Evolutionary conservation across 352 stramenopile species (phyloP), one percentile per base, ranked within the genome.

Genomic region (Globisporangium acanthophoron): DNA sequence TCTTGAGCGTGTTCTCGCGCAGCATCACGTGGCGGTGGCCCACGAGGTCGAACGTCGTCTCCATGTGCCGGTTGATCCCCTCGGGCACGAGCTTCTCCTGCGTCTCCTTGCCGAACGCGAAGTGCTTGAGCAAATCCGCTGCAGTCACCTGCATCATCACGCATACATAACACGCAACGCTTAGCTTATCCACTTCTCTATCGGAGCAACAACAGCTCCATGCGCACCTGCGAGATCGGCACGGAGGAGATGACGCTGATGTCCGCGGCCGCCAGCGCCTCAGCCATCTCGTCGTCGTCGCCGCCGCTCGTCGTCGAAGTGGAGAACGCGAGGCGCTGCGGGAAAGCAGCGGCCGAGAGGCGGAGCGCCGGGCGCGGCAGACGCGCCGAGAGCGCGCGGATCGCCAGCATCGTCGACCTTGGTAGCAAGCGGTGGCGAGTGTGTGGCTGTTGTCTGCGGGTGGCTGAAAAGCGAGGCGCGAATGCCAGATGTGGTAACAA

Each of bases 1-100:
- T 86, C 64, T 88, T 58, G 54, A 88, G 66, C 54, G 80, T 88
- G 37, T 69, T 80, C 59, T 95, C 80, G 48, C 85, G 82, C 60
- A 95, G 69, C 85, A 95, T 90, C 41, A 92, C 74, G 69, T 95
- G 85, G 57, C 81, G 73, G 61, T 92, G 82, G 52, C 83, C 83
- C 43, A 92, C 65, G 33, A 95, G 80, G 48, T 93, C 85, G 59
- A 95, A 95, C 24, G 78, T 87, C 37, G 78, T 65, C 52, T 92
- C 80, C 63, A 87, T 80, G 69, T 81, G 85, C 45, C 79, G 80
- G 62, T 63, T 71, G 40, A 94, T 72, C 70, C 70, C 83, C 69
- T 92, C 80, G 12, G 85, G 81, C 55, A 92, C 70, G 45, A 86
- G 69, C 67, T 87, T 70, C 54, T 87, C 73, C 69, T 91, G 79